phyloP scores from a whole-genome alignment of 148 eudicot genomes.

The Amaranthus palmeri region DNA sequence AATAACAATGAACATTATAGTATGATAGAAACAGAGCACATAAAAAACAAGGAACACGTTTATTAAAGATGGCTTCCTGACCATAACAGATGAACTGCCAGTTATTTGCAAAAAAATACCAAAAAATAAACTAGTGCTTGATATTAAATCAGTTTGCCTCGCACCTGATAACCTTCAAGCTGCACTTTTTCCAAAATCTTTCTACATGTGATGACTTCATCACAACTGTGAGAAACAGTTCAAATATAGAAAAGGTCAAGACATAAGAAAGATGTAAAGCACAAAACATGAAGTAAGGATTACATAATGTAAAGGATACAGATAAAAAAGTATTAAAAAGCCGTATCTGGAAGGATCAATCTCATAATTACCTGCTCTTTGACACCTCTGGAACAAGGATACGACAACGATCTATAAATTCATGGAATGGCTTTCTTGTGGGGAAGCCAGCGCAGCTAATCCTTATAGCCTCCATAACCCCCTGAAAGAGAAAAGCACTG shows the following conservation, averaged over 20 bases:
- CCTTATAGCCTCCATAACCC: conserved; percentile 98
- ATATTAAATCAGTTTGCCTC: neutral
- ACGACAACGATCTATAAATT: conserved; percentile 65
- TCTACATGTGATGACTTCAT: conserved; percentile 61
- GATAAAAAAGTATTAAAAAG: neutral
- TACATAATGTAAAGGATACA: neutral
- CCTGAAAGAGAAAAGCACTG: conserved; percentile 41
- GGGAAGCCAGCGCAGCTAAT: conserved; percentile 98
- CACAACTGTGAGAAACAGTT: conserved; percentile 33
- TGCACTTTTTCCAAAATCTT: conserved; percentile 61
- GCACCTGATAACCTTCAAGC: conserved; percentile 87
- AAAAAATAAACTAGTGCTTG: neutral
- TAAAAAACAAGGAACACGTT: neutral
- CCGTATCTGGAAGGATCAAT: neutral
- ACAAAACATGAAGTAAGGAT: neutral
- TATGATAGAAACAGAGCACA: too few relatives aligned
- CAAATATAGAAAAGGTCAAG: conserved; percentile 16
- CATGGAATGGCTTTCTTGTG: conserved; percentile 75
- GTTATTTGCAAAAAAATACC: neutral
- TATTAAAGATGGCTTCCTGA: neutral
- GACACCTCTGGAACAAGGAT: conserved; percentile 70
- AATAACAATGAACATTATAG: neutral
- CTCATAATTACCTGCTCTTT: conserved; percentile 54
- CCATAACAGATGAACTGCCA: neutral
- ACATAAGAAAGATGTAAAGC: conserved; percentile 3